Evolutionary conservation across 2,329 filamentous ascomycete species (phyloP), one percentile per base, ranked within the genome.

Genomic region (Aspergillus flavus): DNA sequence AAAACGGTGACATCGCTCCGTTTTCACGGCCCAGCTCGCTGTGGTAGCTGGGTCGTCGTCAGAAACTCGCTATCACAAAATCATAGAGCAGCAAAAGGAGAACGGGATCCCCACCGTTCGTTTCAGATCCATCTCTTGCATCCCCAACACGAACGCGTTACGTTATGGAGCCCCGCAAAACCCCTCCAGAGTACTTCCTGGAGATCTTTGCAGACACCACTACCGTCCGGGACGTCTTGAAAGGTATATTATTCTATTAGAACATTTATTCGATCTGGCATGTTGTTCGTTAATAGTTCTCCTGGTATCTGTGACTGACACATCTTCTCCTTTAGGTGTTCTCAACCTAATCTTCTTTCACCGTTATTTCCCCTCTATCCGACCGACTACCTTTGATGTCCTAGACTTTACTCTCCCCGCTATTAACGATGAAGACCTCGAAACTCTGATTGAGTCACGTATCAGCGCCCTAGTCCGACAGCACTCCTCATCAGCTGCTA

Each of bases 291-390:
- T 19, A 30, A n/a, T 16, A 30, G n/a, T 7, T n/a, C 26, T n/a
- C 7, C 26, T 52, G n/a, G 10, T 34, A 52, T 30, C 32, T 12
- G 19, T 12, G 48, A 30, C 53, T 32, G 11, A 46, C 41, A 26
- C 45, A 21, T 58, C 6, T 6, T 45, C 52, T 43, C 32, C 50
- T 53, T 46, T 72, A 96, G 94, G 91, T 67, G 91, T 97, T 76
- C 86, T 98, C 57, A 94, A 97, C 79, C 96, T 94, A 57, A 97
- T 98, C 78, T 99, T 98, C 87, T 98, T 98, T 86, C 94, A 97
- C 82, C 91, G 95, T 74, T 96, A 94, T 86, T 97, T 98, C 84
- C 93, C 93, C 62, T 89, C 92, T 63, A 86, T 97, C 71, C 84
- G 87, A 48, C 94, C 95, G 6, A 87, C 88, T 67, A 93, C 92